Evolutionary conservation across 768 basidiomycete species (phyloP), one percentile per base, ranked within the genome.

Genomic region (Steccherinum ochraceum): DNA sequence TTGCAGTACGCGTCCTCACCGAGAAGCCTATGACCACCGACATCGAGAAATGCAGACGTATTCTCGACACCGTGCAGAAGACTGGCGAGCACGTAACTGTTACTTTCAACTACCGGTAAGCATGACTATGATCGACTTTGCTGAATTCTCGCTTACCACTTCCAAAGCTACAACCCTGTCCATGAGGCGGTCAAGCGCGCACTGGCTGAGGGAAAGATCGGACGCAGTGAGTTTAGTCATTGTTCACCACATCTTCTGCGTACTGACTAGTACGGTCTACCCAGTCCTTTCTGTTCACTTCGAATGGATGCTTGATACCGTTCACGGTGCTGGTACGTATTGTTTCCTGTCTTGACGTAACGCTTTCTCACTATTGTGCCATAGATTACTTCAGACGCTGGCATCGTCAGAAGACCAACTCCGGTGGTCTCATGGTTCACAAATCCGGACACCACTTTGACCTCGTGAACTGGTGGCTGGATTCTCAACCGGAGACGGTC

Each of bases 11-110:
- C 13, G 76, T 77, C 5, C 56, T 79, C 48, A 76, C 76, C n/a
- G 76, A 79, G 59, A 78, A 78, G 58, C 76, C 76, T 0, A 77
- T 78, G 75, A 76, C 76, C 1, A 78, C 76, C 18, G 72, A 75
- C 52, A 66, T 70, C 24, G 72, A 70, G 40, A 77, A 77, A 55
- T 75, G 72, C 55, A 66, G 72, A 21, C 56, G 61, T 3, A 78
- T 79, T 48, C 58, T 76, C 18, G 69, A 73, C 27, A 69, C 76
- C 1, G 73, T 75, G 5, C 58, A 74, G 52, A 63, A 70, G 49
- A 75, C 72, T 0, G 72, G 72, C 0, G 61, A 62, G 27, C 71
- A 71, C 54, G 47, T 73, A 18, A 72, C 69, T 16, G 73, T 73
- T 0, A 72, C 71, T 2, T 73, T 73, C 60, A 72, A 72, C 57